Evolutionary conservation across 1,284 basidiomycete genomes (phyloP).

Genomic region (Tranzscheliella williamsii): DNA sequence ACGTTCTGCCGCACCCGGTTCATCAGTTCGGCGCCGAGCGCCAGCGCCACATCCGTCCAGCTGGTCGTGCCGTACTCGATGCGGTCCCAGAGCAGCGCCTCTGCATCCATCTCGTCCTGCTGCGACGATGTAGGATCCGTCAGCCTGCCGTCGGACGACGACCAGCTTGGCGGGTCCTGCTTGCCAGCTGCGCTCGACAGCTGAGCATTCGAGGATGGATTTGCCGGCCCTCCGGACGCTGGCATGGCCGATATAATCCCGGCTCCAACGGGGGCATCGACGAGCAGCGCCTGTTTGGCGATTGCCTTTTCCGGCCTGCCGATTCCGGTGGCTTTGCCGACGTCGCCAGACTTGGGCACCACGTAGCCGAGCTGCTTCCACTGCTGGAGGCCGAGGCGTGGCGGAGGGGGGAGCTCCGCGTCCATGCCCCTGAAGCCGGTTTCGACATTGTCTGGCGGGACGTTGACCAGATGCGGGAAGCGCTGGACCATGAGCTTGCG

Average conservation of each 20-base stretch:
- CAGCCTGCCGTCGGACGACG: slow-evolving; percentile 23
- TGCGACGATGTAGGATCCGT: slow-evolving; percentile 31
- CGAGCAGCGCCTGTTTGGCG: slow-evolving; percentile 26
- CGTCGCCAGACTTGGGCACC: slow-evolving; percentile 69
- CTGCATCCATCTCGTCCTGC: slow-evolving; percentile 27
- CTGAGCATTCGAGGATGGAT: slow-evolving; percentile 1
- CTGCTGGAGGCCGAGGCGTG: slow-evolving; percentile 66
- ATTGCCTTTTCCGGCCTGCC: slow-evolving; percentile 43
- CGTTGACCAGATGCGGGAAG: slow-evolving; percentile 70
- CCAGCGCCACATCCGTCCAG: slow-evolving; percentile 92
- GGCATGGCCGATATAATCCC: slow-evolving; percentile 13
- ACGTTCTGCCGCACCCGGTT: slow-evolving; percentile 74
- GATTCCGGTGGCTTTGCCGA: slow-evolving; percentile 47
- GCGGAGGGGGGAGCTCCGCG: slow-evolving; percentile 76
- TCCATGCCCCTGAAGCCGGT: slow-evolving; percentile 69
- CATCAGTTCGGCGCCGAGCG: slow-evolving; percentile 87
- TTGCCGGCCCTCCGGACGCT: slow-evolving; percentile 1
- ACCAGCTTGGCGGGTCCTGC: slow-evolving; percentile 5
- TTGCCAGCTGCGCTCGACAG: slow-evolving; percentile 31
- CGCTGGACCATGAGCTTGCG: slow-evolving; percentile 50
- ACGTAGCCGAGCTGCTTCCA: slow-evolving; percentile 75
- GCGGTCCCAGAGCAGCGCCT: slow-evolving; percentile 28
- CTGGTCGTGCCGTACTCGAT: slow-evolving; percentile 62
- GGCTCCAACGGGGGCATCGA: slow-evolving; percentile 34
- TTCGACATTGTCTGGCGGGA: slow-evolving; percentile 20